phyloP scores from a whole-genome alignment of 2,329 filamentous ascomycete species.

The Rhytidhysteron rufulum region DNA sequence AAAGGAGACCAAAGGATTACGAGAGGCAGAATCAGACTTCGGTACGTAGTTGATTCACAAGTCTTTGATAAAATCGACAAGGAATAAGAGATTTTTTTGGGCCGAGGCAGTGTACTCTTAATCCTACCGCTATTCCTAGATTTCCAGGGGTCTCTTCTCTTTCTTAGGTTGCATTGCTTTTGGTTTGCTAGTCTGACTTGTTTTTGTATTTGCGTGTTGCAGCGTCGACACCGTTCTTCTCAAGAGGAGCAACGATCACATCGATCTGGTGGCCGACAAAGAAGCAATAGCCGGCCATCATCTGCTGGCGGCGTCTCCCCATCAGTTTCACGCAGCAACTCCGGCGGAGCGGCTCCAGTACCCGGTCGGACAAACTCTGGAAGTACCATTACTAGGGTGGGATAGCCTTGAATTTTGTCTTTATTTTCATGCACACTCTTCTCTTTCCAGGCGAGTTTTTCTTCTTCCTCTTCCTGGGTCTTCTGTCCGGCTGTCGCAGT shows the following conservation, averaged over 20 bases:
- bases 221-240: slow-evolving; percentile 35
- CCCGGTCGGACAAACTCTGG: slow-evolving; percentile 29
- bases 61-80: slow-evolving; percentile 35
- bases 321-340: slow-evolving; percentile 15
- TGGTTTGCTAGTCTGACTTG: slow-evolving; percentile 34
- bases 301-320: slow-evolving; percentile 27
- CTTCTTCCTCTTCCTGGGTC: background rate
- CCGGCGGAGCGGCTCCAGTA: slow-evolving; percentile 15
- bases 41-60: slow-evolving; percentile 41
- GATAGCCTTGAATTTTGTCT: slow-evolving; percentile 7
- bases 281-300: slow-evolving; percentile 38
- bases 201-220: slow-evolving; percentile 34
- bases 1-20: slow-evolving; percentile 37
- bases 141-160: slow-evolving; percentile 27
- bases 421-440: slow-evolving; percentile 4
- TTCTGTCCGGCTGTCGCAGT: too few species aligned
- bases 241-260: slow-evolving; percentile 32
- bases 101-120: slow-evolving; percentile 40
- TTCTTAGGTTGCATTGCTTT: slow-evolving; percentile 32
- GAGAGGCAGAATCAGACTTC: slow-evolving; percentile 38
- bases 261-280: slow-evolving; percentile 31
- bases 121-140: slow-evolving; percentile 38
- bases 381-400: slow-evolving; percentile 24
- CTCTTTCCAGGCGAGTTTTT: too few species aligned
- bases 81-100: slow-evolving; percentile 33